Evolutionary conservation across 1,284 basidiomycete species (phyloP).

Genomic region (Papiliotrema terrestris): DNA sequence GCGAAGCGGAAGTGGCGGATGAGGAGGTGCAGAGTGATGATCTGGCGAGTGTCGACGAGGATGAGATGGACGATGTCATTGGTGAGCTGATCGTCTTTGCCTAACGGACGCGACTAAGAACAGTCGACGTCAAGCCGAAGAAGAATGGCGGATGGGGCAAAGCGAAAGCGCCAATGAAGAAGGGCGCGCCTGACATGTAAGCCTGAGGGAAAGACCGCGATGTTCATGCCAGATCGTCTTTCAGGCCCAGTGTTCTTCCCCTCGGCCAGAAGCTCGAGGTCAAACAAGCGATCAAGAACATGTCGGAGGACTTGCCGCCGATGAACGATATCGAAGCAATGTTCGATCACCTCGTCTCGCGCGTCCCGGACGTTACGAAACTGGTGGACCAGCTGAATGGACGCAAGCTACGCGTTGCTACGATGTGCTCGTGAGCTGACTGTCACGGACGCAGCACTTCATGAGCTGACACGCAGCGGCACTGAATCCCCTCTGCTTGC

Average conservation of each 20-base stretch:
- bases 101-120: no score
- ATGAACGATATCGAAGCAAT: slow-evolving; percentile 77
- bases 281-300: slow-evolving; percentile 25
- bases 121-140: slow-evolving; percentile 9
- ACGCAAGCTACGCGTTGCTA: slow-evolving; percentile 84
- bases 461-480: slow-evolving; percentile 57
- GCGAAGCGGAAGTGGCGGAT: background rate
- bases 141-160: slow-evolving; percentile 29
- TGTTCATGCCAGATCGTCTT: slow-evolving; percentile 15
- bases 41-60: slow-evolving; percentile 25
- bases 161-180: background rate
- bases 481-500: slow-evolving; percentile 92
- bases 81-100: slow-evolving; percentile 5
- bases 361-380: slow-evolving; percentile 39
- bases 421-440: slow-evolving; percentile 68
- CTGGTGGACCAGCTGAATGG: slow-evolving; percentile 70
- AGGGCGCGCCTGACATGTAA: slow-evolving; percentile 2
- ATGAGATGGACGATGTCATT: slow-evolving; percentile 9
- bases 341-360: slow-evolving; percentile 67
- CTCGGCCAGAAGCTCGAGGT: slow-evolving; percentile 19
- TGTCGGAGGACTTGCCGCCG: slow-evolving; percentile 59
- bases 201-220: background rate
- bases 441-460: no score
- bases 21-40: slow-evolving; percentile 5
- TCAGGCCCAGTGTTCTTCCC: slow-evolving; percentile 28